These are phyloP conservation scores for Fusarium continuum DNA, from an alignment of 2,329 filamentous ascomycete species.

Conservation along the genomic window DNA sequence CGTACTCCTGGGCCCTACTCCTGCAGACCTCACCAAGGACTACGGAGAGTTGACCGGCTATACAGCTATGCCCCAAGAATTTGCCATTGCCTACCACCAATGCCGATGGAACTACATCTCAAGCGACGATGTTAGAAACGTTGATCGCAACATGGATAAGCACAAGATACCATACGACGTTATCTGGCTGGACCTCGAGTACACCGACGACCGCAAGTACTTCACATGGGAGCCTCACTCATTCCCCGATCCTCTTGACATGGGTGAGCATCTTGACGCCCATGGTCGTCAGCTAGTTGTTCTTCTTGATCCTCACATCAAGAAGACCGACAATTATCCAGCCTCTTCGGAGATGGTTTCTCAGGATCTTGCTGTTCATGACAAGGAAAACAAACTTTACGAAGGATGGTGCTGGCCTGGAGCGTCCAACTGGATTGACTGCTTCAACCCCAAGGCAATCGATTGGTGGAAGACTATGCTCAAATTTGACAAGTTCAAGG, in stretches of 20 bases:
- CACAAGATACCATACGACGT: constrained; percentile 96
- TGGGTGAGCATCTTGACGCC: constrained; percentile 87
- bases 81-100: constrained; percentile 93
- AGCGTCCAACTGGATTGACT: constrained; percentile 94
- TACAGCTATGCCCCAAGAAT: constrained; percentile 90
- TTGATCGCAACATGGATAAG: constrained; percentile 96
- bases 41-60: constrained; percentile 93
- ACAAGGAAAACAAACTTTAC: constrained; percentile 88
- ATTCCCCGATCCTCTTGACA: constrained; percentile 84
- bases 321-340: constrained; percentile 82
- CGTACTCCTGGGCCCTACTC: constrained; percentile 89
- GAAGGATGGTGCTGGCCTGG: constrained; percentile 99
- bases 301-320: constrained; percentile 98
- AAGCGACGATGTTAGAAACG: constrained; percentile 95
- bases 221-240: constrained; percentile 95
- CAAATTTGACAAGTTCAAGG: constrained; percentile 87
- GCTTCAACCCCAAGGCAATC: constrained; percentile 90
- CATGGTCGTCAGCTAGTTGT: constrained; percentile 90
- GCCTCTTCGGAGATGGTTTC: constrained; percentile 84
- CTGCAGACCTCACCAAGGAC: constrained; percentile 79
- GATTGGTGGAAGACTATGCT: constrained; percentile 93
- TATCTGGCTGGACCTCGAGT: constrained; percentile 99
- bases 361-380: constrained; percentile 83
- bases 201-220: constrained; percentile 96
- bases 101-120: constrained; percentile 99